Percentiles rank a stretch among this genome's conserved stretches.
These are phyloP conservation scores for Aurinia saxatilis DNA, from an alignment of 345 rosid species.

Conservation along the genomic window DNA sequence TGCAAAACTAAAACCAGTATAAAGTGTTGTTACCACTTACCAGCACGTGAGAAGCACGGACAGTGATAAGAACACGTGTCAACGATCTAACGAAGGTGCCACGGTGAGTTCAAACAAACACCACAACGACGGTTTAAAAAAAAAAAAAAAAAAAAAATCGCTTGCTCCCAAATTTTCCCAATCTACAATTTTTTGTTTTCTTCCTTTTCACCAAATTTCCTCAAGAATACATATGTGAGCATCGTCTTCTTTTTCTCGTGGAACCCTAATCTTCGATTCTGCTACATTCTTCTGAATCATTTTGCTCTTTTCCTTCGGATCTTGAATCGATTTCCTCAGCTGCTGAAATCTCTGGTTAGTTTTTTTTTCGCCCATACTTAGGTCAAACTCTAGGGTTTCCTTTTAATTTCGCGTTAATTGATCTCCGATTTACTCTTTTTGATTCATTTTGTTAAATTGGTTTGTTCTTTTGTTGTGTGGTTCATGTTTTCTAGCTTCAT, in stretches of 20 bases:
- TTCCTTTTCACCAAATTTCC: not conserved
- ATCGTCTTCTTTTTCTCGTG: not conserved
- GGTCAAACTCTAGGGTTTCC: constrained; percentile 21
- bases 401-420: not conserved
- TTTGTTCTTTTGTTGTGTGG: not conserved
- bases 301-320: not conserved
- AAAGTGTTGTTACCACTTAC: too few relatives aligned
- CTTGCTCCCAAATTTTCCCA: not conserved
- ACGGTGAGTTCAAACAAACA: not conserved
- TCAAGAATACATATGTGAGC: not conserved
- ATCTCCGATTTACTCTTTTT: not conserved
- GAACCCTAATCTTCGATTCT: constrained; percentile 27
- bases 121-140: constrained; percentile 15
- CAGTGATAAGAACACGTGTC: constrained; percentile 11
- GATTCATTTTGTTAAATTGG: not conserved
- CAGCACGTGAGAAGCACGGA: too few relatives aligned
- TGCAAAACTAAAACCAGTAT: too few relatives aligned
- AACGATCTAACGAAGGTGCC: not conserved
- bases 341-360: constrained; percentile 31
- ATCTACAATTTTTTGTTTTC: not conserved
- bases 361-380: not conserved
- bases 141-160: not conserved
- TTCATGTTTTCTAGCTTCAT: not conserved
- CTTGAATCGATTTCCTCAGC: constrained; percentile 14
- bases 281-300: constrained; percentile 1